Conservation (phyloP, 202 grass and related monocot species). For the Eragrostis tef region DNA sequence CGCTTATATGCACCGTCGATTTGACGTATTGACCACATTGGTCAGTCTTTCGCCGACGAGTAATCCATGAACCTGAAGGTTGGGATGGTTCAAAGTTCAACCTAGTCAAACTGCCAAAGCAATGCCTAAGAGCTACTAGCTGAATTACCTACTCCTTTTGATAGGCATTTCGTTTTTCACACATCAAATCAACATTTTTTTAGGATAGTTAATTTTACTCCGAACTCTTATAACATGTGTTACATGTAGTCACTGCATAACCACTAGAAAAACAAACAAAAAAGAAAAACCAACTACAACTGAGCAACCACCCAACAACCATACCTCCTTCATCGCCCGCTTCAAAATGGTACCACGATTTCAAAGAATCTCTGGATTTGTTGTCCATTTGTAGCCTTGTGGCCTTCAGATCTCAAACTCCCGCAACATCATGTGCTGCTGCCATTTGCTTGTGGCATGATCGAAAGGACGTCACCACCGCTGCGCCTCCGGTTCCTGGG, state of each 20-base stretch:
- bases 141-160: background rate
- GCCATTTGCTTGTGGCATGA: background rate
- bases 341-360: background rate
- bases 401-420: slow-evolving; percentile 37
- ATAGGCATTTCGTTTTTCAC: background rate
- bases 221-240: too few relatives aligned
- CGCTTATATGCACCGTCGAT: background rate
- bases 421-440: background rate
- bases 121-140: background rate
- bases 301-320: too few relatives aligned
- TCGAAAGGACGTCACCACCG: slow-evolving; percentile 13
- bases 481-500: background rate
- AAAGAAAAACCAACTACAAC: too few relatives aligned
- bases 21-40: background rate
- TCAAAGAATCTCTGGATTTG: slow-evolving; percentile 37
- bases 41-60: background rate
- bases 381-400: slow-evolving; percentile 22
- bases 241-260: too few relatives aligned
- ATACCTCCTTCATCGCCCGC: background rate
- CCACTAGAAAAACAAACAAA: too few relatives aligned
- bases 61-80: background rate
- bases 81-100: background rate
- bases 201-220: too few relatives aligned
- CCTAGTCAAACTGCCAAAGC: background rate
- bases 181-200: background rate